Evolutionary conservation across 2,329 filamentous ascomycete genomes (phyloP).

Genomic region (Pseudogymnoascus sp.): DNA sequence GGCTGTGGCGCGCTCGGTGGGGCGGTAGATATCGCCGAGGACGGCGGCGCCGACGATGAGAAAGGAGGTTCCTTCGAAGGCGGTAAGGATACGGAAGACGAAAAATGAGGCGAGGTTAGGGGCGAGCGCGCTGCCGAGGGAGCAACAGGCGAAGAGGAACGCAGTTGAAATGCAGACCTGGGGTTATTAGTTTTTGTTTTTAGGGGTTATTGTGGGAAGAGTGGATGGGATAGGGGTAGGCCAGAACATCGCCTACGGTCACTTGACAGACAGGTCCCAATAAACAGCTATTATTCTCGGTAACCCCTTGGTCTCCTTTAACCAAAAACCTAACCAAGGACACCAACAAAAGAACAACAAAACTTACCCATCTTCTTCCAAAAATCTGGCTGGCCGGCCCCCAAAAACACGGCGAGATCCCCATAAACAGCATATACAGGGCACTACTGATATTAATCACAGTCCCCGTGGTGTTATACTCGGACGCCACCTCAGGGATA

Average conservation of each 20-base stretch:
- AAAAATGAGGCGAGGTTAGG: slow-evolving; percentile 65
- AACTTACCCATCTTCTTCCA: slow-evolving; percentile 47
- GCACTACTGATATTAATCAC: slow-evolving; percentile 70
- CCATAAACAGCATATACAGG: slow-evolving; percentile 68
- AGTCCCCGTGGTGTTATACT: slow-evolving; percentile 55
- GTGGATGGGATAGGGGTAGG: not conserved
- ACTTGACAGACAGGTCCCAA: not conserved
- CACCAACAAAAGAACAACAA: not conserved
- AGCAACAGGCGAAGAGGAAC: slow-evolving; percentile 57
- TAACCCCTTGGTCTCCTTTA: not conserved
- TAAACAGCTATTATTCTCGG: not conserved
- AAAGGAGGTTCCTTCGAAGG: slow-evolving; percentile 67
- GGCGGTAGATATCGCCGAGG: slow-evolving; percentile 58
- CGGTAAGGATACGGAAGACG: slow-evolving; percentile 64
- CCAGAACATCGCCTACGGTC: not conserved
- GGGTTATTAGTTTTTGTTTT: not conserved
- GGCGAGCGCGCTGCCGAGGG: slow-evolving; percentile 62
- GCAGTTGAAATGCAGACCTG: slow-evolving; percentile 52
- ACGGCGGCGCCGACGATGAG: slow-evolving; percentile 63
- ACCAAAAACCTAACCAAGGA: not conserved
- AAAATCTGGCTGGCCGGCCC: slow-evolving; percentile 62
- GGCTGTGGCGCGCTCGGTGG: slow-evolving; percentile 61
- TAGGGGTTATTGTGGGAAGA: not conserved
- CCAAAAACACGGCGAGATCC: slow-evolving; percentile 60
- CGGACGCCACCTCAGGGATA: slow-evolving; percentile 62